phyloP scores from a whole-genome alignment of 176 grass and related monocot genomes.

The Zoysia pacifica region DNA sequence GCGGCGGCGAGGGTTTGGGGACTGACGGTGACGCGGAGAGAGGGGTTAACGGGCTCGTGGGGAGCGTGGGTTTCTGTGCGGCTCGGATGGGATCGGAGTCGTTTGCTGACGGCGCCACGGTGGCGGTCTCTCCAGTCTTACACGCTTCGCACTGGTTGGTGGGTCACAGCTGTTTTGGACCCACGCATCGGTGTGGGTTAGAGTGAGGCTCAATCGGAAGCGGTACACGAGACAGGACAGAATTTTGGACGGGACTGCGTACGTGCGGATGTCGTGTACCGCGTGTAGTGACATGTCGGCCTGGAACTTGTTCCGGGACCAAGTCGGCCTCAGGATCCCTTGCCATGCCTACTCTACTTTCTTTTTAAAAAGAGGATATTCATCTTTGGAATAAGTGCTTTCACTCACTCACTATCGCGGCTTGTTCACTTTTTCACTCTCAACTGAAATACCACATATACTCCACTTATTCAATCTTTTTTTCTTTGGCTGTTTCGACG shows the following conservation, averaged over 20 bases:
- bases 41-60: background rate
- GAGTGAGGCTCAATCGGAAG: background rate
- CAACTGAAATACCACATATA: no score
- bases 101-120: background rate
- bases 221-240: background rate
- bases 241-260: background rate
- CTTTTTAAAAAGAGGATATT: no score
- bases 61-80: constrained; percentile 13
- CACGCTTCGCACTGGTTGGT: background rate
- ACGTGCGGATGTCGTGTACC: background rate
- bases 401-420: no score
- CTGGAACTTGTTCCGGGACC: background rate
- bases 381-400: no score
- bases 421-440: no score
- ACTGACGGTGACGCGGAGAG: constrained; percentile 29
- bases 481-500: no score
- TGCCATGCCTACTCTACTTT: no score
- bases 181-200: background rate
- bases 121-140: background rate
- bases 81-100: constrained; percentile 23
- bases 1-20: constrained; percentile 48
- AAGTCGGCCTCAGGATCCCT: background rate
- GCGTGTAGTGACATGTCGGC: background rate
- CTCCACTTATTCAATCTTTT: no score
- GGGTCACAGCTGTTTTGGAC: background rate